Evolutionary conservation across 1,284 basidiomycete genomes (phyloP), one percentile per base, ranked within the genome.

Genomic region (Austroboletus niveus): DNA sequence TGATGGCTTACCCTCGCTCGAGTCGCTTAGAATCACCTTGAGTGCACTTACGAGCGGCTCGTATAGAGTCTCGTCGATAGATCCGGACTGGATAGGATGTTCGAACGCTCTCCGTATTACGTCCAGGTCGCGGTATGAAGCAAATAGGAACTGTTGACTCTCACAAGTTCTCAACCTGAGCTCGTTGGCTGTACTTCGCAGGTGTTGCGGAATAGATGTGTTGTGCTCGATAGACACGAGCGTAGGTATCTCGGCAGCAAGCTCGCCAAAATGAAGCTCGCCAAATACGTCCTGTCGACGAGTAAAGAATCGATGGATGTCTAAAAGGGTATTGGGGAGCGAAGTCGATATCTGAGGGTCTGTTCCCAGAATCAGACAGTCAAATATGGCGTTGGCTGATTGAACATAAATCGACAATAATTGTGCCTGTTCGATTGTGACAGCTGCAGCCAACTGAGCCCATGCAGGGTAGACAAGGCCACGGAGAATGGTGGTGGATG

Each of bases 391-490:
- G 57, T 87, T 89, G 29, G 82, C 81, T 9, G 85, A 79, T 36
- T 71, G 73, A 31, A 90, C 68, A 47, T 83, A 80, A 3, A 75
- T 72, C 47, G 77, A 72, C 4, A 78, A 65, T n/a, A 74, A 59
- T 35, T 71, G 65, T 1, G 69, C 70, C 54, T 77, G 73, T 30
- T 73, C 70, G 8, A 65, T 57, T 2, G 69, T 61, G 8, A 72
- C 60, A 20, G 70, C 60, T 8, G 81, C 78, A 30, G 30, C 30
- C 12, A 75, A 79, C 14, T 76, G 69, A 45, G 76, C 72, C 89
- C 89, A 92, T 5, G 81, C 80, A 17, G 86, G 86, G 65, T 88
- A 91, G 14, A 90, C 78, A 15, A 92, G 66, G 20, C 88, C 87
- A 51, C 77, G 72, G 35, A 92, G 70, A 34, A 92, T 76, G 1